These are phyloP conservation scores for Sphaerulina populicola DNA, from an alignment of 2,329 filamentous ascomycete genomes.

Conservation along the genomic window DNA sequence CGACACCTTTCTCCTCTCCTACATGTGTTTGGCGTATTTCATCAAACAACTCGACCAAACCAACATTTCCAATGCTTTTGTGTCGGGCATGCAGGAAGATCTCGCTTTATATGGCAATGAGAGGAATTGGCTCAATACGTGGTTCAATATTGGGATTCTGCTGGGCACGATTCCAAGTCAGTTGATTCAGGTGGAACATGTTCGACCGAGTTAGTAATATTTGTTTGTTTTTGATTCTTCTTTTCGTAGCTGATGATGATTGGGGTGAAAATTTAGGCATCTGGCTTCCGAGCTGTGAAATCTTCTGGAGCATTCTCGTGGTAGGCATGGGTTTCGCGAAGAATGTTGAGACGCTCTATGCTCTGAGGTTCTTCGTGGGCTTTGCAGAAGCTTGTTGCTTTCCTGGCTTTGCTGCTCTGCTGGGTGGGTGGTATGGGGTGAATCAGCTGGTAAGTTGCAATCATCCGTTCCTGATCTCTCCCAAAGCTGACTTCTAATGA, in stretches of 20 bases:
- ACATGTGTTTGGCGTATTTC: constrained; percentile 11
- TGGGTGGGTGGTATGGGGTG: constrained; percentile 9
- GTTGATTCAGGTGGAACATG: constrained; percentile 40
- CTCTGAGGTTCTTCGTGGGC: constrained; percentile 8
- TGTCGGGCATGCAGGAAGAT: constrained; percentile 38
- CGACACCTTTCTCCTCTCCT: constrained; percentile 8
- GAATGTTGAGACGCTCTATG: constrained; percentile 10
- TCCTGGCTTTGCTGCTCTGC: constrained; percentile 7
- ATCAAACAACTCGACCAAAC: constrained; percentile 14
- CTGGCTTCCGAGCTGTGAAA: constrained; percentile 44
- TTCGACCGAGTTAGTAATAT: constrained; percentile 33
- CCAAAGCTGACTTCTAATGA: too few species aligned
- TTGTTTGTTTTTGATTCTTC: too few species aligned
- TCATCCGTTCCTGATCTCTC: too few species aligned
- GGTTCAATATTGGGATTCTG: constrained; percentile 15
- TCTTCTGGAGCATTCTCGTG: constrained; percentile 39
- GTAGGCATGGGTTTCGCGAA: constrained; percentile 9
- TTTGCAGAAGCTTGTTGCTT: constrained; percentile 6
- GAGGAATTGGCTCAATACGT: constrained; percentile 12
- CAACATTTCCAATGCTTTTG: constrained; percentile 34
- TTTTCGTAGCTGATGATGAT: too few species aligned
- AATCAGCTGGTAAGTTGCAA: constrained; percentile 1
- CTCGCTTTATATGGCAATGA: constrained; percentile 8
- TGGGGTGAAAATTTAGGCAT: constrained; percentile 16
- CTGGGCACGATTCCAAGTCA: constrained; percentile 12